Evolutionary conservation across 768 basidiomycete species (phyloP).

Genomic region (Amanita rubescens): DNA sequence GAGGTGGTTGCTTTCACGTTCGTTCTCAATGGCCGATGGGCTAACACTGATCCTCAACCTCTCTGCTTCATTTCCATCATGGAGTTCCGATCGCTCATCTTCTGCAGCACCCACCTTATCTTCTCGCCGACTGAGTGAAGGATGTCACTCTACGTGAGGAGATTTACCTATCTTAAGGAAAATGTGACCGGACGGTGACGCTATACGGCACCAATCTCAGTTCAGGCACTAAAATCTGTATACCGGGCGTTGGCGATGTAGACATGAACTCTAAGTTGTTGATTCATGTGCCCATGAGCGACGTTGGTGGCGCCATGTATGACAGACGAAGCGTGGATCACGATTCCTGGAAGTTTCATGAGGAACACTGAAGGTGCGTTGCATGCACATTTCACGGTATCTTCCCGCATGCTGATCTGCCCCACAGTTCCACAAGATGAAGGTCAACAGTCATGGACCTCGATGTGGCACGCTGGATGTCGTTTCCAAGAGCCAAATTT

Average conservation of each 20-base stretch:
- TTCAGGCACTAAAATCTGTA: conserved; percentile 73
- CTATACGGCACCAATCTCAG: conserved; percentile 88
- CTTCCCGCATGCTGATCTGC: not conserved
- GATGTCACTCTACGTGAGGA: conserved; percentile 90
- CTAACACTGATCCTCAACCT: conserved; percentile 95
- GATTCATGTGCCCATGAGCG: conserved; percentile 94
- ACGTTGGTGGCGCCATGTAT: too few relatives aligned
- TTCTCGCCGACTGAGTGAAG: conserved; percentile 90
- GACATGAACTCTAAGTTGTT: conserved; percentile 59
- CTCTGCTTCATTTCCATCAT: conserved; percentile 95
- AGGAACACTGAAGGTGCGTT: conserved; percentile 53
- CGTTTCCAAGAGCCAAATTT: conserved; percentile 74
- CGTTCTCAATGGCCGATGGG: conserved; percentile 94
- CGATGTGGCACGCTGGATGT: conserved; percentile 80
- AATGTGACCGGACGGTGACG: conserved; percentile 89
- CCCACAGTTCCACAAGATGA: conserved; percentile 72
- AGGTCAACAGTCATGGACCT: too few relatives aligned
- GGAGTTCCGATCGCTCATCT: conserved; percentile 96
- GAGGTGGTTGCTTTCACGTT: too few relatives aligned
- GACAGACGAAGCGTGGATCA: too few relatives aligned
- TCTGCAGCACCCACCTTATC: conserved; percentile 91
- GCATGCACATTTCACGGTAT: not conserved
- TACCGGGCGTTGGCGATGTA: conserved; percentile 92
- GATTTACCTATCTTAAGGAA: conserved; percentile 71
- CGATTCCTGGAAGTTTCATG: conserved; percentile 92